Base-by-base conservation (phyloP, 2,329 filamentous ascomycete genomes). In the Pyrenophora teres region DNA sequence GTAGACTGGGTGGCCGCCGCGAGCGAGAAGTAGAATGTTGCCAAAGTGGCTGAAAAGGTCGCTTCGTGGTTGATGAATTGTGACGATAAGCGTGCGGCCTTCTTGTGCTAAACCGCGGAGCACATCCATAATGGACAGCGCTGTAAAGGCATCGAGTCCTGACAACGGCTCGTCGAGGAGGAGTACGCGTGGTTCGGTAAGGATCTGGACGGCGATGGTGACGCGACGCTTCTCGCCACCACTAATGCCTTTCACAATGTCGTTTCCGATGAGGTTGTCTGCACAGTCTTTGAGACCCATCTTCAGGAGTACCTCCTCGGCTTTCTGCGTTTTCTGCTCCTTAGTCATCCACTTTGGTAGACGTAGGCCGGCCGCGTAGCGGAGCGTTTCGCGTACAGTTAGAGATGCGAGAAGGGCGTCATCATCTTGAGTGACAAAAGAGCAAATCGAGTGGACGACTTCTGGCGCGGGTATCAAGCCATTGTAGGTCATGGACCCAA, bases 281-380 rank as follows among this genome's bases (percentile, higher is more conserved):
- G 88, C 89, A 57, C 88, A 92, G 59, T 92, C 88, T 62, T 90
- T 90, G 3, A 92, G 73, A 0, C 89, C 89, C 81, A 92, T 85
- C 66, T 90, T 90, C 13, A 88, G 69, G 2, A 92, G 73, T 0
- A 91, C 83, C 13, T 89, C 85, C 60, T 92, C 88, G 0, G 88
- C 88, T 2, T 86, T 81, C 15, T 80, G 79, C 51, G 81, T 72
- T 72, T 91, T 92, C 58, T 91, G 85, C 3, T 81, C 78, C 37
- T 79, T 84, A 18, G 81, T 83, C 86, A 91, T 88, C 75, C 84
- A 89, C 0, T 81, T 80, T 0, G 88, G 88, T 2, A 92, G 78
- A 5, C 89, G 81, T 12, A 92, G 77, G 1, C 86, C 86, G 2
- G 89, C 89, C 2, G 88, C 84, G 67, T 74, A 75, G n/a, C 65